phyloP scores from a whole-genome alignment of 1,284 basidiomycete genomes.

The Hymenochaete sp. region DNA sequence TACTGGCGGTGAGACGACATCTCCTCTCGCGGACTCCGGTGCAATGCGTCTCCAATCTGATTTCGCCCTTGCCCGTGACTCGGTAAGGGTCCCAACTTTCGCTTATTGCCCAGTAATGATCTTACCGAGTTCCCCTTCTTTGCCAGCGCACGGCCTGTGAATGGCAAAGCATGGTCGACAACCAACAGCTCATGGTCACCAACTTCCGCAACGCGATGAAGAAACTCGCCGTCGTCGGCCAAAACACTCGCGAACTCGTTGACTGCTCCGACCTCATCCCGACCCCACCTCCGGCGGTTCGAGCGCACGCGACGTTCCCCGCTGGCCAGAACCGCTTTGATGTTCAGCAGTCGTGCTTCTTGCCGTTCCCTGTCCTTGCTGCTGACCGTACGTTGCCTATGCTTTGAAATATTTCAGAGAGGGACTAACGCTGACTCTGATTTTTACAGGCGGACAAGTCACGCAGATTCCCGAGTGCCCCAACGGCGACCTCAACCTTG shows the following conservation, averaged over 20 bases:
- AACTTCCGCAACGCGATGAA: constrained; percentile 22
- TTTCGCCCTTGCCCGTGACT: constrained; percentile 17
- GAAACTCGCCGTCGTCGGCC: constrained; percentile 28
- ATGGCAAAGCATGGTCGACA: constrained; percentile 20
- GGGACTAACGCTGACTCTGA: neutral
- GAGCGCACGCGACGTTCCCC: constrained; percentile 13
- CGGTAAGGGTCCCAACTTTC: no score
- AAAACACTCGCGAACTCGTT: constrained; percentile 20
- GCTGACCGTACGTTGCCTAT: constrained; percentile 9
- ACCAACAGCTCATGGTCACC: constrained; percentile 13
- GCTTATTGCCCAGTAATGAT: no score
- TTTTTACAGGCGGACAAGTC: constrained; percentile 4
- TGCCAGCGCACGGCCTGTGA: constrained; percentile 19
- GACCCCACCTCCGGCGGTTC: neutral
- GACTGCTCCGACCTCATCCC: constrained; percentile 20
- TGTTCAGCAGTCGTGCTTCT: constrained; percentile 10
- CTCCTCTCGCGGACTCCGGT: constrained; percentile 8
- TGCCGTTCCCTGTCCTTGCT: constrained; percentile 13
- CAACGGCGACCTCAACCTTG: neutral
- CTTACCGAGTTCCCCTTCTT: no score
- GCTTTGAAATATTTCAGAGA: neutral
- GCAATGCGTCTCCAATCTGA: constrained; percentile 18
- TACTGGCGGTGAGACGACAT: constrained; percentile 11
- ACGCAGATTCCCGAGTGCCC: constrained; percentile 9
- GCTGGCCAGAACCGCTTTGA: constrained; percentile 9